Conservation (phyloP, 2,329 filamentous ascomycete genomes). For the Coniochaeta pulveracea region DNA sequence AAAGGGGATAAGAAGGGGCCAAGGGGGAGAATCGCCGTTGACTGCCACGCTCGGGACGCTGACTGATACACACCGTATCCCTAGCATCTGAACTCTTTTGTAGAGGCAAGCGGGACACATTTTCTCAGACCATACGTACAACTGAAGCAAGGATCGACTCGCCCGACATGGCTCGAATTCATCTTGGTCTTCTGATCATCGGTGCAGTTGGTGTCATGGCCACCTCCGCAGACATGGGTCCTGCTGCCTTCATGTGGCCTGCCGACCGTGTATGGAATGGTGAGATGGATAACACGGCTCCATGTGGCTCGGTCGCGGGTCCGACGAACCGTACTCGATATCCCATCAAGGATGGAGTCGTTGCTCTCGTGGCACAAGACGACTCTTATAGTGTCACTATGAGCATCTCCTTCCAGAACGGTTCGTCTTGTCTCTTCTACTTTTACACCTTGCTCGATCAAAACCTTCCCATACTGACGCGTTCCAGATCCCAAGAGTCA, state of each 20-base stretch:
- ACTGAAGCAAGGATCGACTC: background rate
- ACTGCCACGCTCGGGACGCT: too few species aligned
- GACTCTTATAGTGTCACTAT: conserved; percentile 43
- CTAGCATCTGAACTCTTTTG: too few species aligned
- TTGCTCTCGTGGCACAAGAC: conserved; percentile 45
- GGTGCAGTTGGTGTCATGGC: conserved; percentile 5
- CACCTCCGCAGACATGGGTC: conserved; percentile 27
- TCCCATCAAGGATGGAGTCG: conserved; percentile 37
- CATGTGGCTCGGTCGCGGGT: conserved; percentile 40
- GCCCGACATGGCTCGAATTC: conserved; percentile 5
- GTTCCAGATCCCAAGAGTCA: conserved; percentile 25
- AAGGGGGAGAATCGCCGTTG: too few species aligned
- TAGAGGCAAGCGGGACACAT: too few species aligned
- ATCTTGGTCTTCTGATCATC: conserved; percentile 3
- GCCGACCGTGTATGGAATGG: conserved; percentile 43
- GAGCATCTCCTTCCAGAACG: conserved; percentile 37
- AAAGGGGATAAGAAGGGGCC: too few species aligned
- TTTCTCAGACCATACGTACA: background rate
- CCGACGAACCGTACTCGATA: conserved; percentile 41
- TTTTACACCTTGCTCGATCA: background rate
- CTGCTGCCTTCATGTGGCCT: conserved; percentile 51
- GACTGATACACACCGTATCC: too few species aligned
- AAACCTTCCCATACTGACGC: background rate
- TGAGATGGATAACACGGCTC: conserved; percentile 40
- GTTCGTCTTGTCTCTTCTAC: conserved; percentile 20